phyloP scores from a whole-genome alignment of 1,284 basidiomycete genomes.

The Sutorius eximius region DNA sequence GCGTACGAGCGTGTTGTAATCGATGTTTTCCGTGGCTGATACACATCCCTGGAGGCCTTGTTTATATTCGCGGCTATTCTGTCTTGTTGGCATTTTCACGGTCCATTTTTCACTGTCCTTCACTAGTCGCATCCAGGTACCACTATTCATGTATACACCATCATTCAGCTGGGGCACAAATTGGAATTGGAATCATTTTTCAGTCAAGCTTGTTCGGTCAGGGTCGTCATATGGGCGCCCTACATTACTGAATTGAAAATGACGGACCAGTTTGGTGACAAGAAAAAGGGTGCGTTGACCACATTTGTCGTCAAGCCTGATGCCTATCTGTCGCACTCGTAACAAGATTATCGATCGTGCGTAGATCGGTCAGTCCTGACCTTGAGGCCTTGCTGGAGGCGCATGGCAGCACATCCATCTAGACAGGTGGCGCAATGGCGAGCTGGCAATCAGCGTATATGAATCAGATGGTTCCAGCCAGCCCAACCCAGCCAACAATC shows the following conservation, averaged over 20 bases:
- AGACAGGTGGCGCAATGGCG: conserved; percentile 22
- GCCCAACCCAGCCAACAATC: conserved; percentile 8
- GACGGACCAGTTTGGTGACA: neutral
- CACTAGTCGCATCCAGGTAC: conserved; percentile 29
- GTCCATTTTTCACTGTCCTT: conserved; percentile 31
- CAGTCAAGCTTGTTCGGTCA: conserved; percentile 5
- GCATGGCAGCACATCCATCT: conserved; percentile 20
- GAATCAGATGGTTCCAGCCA: conserved; percentile 19
- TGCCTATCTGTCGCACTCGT: conserved; percentile 3
- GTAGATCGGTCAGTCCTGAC: conserved; percentile 9
- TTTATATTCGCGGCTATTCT: conserved; percentile 18
- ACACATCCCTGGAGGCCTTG: conserved; percentile 16
- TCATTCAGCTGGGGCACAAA: conserved; percentile 3
- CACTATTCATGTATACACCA: conserved; percentile 26
- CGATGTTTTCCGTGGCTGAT: conserved; percentile 24
- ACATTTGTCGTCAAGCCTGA: conserved; percentile 17
- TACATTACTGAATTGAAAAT: conserved; percentile 13
- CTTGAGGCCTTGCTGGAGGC: conserved; percentile 20
- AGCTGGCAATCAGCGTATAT: conserved; percentile 23
- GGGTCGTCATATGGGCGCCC: conserved; percentile 11
- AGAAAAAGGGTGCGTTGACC: conserved; percentile 11
- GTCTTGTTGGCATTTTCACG: conserved; percentile 15
- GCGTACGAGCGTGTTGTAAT: conserved; percentile 24
- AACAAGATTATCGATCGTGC: conserved; percentile 23
- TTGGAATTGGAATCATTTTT: neutral